Base-by-base conservation (phyloP, 2,329 filamentous ascomycete genomes). In the Teratosphaeria epicoccoides region DNA sequence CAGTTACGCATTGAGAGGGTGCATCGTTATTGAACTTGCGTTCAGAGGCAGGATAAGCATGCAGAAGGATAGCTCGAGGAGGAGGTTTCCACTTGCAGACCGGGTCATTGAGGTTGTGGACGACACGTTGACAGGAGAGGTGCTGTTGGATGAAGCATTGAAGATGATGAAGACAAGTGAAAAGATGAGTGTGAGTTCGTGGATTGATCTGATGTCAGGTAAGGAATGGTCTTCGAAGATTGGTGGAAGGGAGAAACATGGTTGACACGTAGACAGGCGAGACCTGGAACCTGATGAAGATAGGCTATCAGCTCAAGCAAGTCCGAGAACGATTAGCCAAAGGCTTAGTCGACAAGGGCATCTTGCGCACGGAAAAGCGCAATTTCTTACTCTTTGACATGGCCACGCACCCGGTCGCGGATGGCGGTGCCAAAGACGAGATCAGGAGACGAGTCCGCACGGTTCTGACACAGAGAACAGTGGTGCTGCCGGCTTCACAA, bases 161-260 rank as follows among this genome's bases (percentile, higher is more conserved):
- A 98, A 98, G 78, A 95, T 98, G 90, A 98, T 98, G 91, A 98
- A 98, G 79, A 84, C 87, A 62, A 96, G 89, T 72, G 93, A 98
- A 77, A 96, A 95, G 80, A 97, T 98, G 93, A 97, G 93, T 72
- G 93, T 98, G 61, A 93, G 88, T 76, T 88, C 88, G 45, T 98
- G 93, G 93, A 97, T 98, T 70, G 93, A 98, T 71, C 76, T 98
- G 61, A 91, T 98, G 89, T 96, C 90, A 71, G 93, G 91, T 96
- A 81, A 63, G 78, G 11, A 46, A n/a, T 23, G 14, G 17, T n/a
- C 22, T 17, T 37, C n/a, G 29, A 24, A n/a, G 24, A 7, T n/a
- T n/a, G 51, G 14, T 46, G 14, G 20, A n/a, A 23, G 6, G 20
- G n/a, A 14, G 6, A 14, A 46, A 23, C 20, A 22, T 43, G 47